Conservation (phyloP, 1,139 yeast species). For the Hyphopichia buzzinii region DNA sequence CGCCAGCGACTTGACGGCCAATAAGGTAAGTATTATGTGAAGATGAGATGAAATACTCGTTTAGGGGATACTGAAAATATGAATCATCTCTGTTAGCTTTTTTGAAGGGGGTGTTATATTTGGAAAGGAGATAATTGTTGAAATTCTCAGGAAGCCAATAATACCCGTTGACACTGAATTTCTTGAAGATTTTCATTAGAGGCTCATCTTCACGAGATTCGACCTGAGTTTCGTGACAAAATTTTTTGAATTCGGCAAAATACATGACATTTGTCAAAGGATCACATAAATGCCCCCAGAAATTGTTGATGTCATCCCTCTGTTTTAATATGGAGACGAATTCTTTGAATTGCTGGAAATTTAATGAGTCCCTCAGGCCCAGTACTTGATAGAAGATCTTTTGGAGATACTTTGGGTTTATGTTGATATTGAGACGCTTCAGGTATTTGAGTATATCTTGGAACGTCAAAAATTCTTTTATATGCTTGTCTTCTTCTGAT, state of each 20-base stretch:
- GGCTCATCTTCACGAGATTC: constrained; percentile 36
- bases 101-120: constrained; percentile 35
- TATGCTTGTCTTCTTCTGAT: constrained; percentile 17
- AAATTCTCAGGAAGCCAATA: constrained; percentile 51
- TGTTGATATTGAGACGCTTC: constrained; percentile 64
- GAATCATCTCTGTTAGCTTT: constrained; percentile 19
- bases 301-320: constrained; percentile 29
- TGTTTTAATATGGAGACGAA: constrained; percentile 56
- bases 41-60: constrained; percentile 84
- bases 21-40: constrained; percentile 91
- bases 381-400: constrained; percentile 45
- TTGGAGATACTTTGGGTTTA: constrained; percentile 30
- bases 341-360: constrained; percentile 68
- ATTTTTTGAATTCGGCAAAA: constrained; percentile 40
- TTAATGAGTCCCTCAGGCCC: constrained; percentile 27
- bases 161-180: constrained; percentile 32
- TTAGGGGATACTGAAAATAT: constrained; percentile 68
- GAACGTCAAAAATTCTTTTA: constrained; percentile 49
- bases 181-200: constrained; percentile 39
- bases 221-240: constrained; percentile 50
- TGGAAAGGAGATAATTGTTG: constrained; percentile 50
- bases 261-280: constrained; percentile 40
- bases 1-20: constrained; percentile 92
- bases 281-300: constrained; percentile 25
- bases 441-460: constrained; percentile 68